Percentiles rank a stretch among this genome's conserved stretches.
These are phyloP conservation scores for Podaxis sp. DNA, from an alignment of 768 basidiomycete species.

Conservation along the genomic window DNA sequence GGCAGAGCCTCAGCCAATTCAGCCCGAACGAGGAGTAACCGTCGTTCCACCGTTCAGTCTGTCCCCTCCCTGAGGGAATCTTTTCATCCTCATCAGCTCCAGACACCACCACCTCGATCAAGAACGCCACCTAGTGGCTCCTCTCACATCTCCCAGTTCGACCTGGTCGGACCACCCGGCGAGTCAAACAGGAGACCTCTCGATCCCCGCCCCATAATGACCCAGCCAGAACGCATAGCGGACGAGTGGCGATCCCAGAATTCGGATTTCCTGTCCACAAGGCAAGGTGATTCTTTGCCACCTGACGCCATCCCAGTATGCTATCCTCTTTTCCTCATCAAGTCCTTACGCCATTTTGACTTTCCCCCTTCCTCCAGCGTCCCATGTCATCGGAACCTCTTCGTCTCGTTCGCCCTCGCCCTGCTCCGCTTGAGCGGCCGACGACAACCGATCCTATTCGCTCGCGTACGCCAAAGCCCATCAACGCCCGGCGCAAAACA, in stretches of 20 bases:
- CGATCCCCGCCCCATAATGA: constrained; percentile 3
- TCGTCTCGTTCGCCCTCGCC: not conserved
- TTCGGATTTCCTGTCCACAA: constrained; percentile 16
- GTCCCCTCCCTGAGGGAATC: not conserved
- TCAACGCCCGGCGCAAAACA: not conserved
- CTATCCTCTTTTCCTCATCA: not conserved
- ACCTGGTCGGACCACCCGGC: not conserved
- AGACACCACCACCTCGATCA: not conserved
- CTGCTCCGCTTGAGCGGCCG: not conserved
- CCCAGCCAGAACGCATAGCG: constrained; percentile 23
- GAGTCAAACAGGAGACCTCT: not conserved
- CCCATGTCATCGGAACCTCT: constrained; percentile 2
- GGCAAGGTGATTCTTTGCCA: constrained; percentile 9
- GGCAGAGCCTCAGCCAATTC: not conserved
- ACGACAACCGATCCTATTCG: constrained; percentile 1
- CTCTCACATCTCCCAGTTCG: constrained; percentile 4
- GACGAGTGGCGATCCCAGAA: constrained; percentile 30
- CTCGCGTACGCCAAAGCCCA: not conserved
- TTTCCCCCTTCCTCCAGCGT: not conserved
- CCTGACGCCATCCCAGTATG: not conserved
- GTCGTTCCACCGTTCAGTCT: not conserved
- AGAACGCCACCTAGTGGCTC: not conserved
- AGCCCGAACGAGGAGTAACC: not conserved
- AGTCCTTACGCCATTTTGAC: not conserved
- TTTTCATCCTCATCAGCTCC: not conserved